phyloP scores from a whole-genome alignment of 2,329 filamentous ascomycete species.

The Gaeumannomyces tritici region DNA sequence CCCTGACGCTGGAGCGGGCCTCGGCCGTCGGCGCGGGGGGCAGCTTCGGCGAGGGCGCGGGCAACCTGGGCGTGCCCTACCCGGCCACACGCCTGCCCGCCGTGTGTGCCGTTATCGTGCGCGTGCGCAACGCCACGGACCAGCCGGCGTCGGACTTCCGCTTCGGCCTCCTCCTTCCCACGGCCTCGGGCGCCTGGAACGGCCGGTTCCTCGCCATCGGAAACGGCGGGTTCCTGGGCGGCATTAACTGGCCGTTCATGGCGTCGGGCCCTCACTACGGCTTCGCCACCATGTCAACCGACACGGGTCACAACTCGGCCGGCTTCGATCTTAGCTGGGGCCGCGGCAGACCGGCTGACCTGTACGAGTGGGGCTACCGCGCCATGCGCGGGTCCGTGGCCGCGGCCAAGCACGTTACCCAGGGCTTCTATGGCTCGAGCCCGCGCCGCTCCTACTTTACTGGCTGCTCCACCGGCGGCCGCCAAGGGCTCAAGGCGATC shows the following conservation, averaged over 20 bases:
- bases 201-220: slow-evolving; percentile 20
- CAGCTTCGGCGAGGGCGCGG: slow-evolving; percentile 24
- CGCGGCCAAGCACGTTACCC: slow-evolving; percentile 34
- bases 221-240: slow-evolving; percentile 22
- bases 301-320: slow-evolving; percentile 31
- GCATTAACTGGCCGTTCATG: slow-evolving; percentile 21
- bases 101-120: slow-evolving; percentile 26
- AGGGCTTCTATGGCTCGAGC: slow-evolving; percentile 33
- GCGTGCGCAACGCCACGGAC: slow-evolving; percentile 18
- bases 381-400: slow-evolving; percentile 37
- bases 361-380: slow-evolving; percentile 27
- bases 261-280: slow-evolving; percentile 24
- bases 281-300: slow-evolving; percentile 31
- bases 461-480: slow-evolving; percentile 49
- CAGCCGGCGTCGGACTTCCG: slow-evolving; percentile 18
- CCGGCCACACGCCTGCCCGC: slow-evolving; percentile 26
- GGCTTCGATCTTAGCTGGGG: slow-evolving; percentile 25
- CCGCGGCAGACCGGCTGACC: slow-evolving; percentile 21
- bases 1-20: slow-evolving; percentile 17
- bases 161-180: slow-evolving; percentile 21
- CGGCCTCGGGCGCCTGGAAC: slow-evolving; percentile 18
- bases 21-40: slow-evolving; percentile 18
- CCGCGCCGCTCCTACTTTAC: slow-evolving; percentile 41
- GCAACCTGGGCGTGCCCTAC: slow-evolving; percentile 22
- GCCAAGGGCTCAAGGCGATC: slow-evolving; percentile 44